These are phyloP conservation scores for Platanthera guangdongensis DNA, from an alignment of 106 monocot genomes.

Conservation along the genomic window DNA sequence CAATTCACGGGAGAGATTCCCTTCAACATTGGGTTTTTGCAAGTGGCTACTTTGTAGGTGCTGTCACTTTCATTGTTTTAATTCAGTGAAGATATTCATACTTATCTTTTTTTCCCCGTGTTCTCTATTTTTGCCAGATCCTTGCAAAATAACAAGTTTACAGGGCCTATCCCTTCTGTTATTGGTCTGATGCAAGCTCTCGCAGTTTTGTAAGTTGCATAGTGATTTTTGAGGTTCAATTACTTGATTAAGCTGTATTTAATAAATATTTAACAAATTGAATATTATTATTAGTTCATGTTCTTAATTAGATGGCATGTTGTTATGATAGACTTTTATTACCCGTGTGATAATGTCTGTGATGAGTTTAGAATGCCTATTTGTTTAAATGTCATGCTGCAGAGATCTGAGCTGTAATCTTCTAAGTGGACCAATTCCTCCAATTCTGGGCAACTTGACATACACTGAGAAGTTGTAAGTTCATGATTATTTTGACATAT, in stretches of 20 bases:
- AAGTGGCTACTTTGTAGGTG: slow-evolving; percentile 93
- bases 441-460: slow-evolving; percentile 90
- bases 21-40: slow-evolving; percentile 92
- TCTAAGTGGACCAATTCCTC: slow-evolving; percentile 68
- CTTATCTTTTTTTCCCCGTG: neutral
- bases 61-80: neutral
- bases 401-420: slow-evolving; percentile 90
- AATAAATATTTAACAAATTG: neutral
- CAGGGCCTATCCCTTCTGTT: slow-evolving; percentile 79
- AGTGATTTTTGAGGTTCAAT: neutral
- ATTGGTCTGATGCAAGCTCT: slow-evolving; percentile 99
- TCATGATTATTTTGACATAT: neutral
- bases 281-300: neutral
- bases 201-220: slow-evolving; percentile 72
- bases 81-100: neutral
- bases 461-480: slow-evolving; percentile 97
- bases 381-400: slow-evolving; percentile 11
- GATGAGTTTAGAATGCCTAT: neutral
- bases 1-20: slow-evolving; percentile 79
- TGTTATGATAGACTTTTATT: neutral
- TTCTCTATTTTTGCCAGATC: slow-evolving; percentile 35
- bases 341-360: neutral
- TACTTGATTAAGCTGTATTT: no score
- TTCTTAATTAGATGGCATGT: neutral
- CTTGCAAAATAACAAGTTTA: slow-evolving; percentile 90